Base-by-base conservation (phyloP, 2,329 filamentous ascomycete species). In the Fusarium nisikadoi region DNA sequence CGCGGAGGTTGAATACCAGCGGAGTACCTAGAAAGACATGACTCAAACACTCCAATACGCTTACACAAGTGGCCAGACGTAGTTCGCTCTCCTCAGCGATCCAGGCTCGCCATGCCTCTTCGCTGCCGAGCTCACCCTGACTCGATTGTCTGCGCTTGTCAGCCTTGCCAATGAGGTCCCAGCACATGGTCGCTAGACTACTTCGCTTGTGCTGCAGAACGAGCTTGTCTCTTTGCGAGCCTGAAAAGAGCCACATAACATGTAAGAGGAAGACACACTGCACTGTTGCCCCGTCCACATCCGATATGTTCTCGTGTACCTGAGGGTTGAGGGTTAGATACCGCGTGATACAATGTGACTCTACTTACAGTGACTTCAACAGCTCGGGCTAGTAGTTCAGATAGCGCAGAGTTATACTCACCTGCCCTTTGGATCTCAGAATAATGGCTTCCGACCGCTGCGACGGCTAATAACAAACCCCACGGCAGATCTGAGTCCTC, bases 401-500 rank as follows among this genome's bases (percentile, higher is more conserved):
- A 41, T 6, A 62, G 8, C 2, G 29, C 3, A 5, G 8, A 2
- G 0, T 20, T 60, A 2, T 60, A 47, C 1, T 47, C 9, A 0
- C 10, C 59, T 11, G 54, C 29, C 0, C 13, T 23, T 41, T 20
- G 20, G 0, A 62, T 25, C 5, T 62, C 54, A 0, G 59, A 60
- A 2, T 60, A 62, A 4, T 62, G 60, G 3, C 60, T 60, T 1
- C 60, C 60, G 1, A 60, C 42, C 1, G 60, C 60, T 0, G 54
- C 36, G 0, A 6, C 16, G 1, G 42, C 60, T 8, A 62, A 1
- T 0, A 62, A 2, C 5, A 62, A 4, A 0, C 31, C 0, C 49
- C 19, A 60, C 7, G 33, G 20, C 0, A 54, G 7, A 0, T 33
- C 20, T 0, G 6, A 1, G 0, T 63, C 17, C 1, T 61, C 43